Evolutionary conservation across 345 rosid genomes (phyloP), one percentile per base, ranked within the genome.

Genomic region (Linum trigynum): DNA sequence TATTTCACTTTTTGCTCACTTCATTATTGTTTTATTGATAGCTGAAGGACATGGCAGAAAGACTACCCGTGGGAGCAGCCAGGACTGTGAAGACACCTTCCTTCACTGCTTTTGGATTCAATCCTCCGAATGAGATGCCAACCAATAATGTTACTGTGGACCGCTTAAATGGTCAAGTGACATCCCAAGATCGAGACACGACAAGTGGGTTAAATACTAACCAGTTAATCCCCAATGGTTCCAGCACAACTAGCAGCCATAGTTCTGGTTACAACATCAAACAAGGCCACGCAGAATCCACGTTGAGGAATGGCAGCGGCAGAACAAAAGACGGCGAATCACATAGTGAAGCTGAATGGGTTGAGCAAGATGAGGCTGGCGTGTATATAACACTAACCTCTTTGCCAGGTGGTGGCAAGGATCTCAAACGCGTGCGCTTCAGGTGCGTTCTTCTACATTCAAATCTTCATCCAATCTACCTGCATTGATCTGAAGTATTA

Each of bases 251-350:
- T 37, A 81, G 79, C 68, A 74, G 68, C 63, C 86, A 78, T 5
- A 74, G 65, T 69, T 74, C 76, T 0, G 76, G 77, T 71, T 81
- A 80, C 53, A 72, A 64, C 79, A 74, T 64, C 77, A 85, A 79
- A 63, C 89, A 76, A 71, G 80, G 83, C 64, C 82, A 79, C 62
- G 45, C 79, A 35, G 99, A 90, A 73, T 75, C 85, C 66, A 69
- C 82, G 50, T 68, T 75, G 45, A 85, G 85, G 80, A 84, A 72
- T 67, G 89, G 91, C 66, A 63, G 65, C 40, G 35, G 38, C 2
- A 62, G 71, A 65, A 67, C 23, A 55, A 55, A 36, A 43, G 75
- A 57, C 71, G 67, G 68, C 42, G 41, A 62, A 5, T 55, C 65
- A 65, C 57, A 62, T 51, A 65, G 63, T 3, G 78, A 67, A 57